phyloP scores from a whole-genome alignment of 495 filamentous ascomycete genomes.

The Daldinia vernicosa region DNA sequence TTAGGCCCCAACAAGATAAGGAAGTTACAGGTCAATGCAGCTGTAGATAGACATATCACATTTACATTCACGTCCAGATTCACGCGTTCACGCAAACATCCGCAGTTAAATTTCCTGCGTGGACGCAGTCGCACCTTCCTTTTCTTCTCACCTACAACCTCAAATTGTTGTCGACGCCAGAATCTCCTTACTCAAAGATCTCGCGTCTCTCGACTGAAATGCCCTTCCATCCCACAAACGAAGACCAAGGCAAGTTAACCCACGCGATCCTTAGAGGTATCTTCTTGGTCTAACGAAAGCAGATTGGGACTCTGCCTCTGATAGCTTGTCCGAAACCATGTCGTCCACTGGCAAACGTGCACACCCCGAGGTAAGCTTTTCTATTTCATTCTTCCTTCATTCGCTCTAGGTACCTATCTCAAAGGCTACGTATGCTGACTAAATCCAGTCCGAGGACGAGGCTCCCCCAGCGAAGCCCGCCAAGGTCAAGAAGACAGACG shows the following conservation, averaged over 20 bases:
- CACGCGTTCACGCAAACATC: neutral
- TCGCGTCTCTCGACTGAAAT: neutral
- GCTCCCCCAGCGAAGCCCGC: neutral
- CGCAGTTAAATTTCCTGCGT: neutral
- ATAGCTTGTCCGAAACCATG: neutral
- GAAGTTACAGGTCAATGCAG: neutral
- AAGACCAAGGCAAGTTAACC: neutral
- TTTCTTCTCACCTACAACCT: neutral
- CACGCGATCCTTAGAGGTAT: neutral
- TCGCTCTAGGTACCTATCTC: no score
- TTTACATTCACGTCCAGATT: neutral
- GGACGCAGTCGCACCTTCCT: neutral
- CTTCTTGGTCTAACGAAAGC: neutral
- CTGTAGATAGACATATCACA: neutral
- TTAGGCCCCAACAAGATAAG: neutral
- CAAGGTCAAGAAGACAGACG: neutral
- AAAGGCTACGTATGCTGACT: neutral
- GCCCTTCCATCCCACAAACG: neutral
- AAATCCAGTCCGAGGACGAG: neutral
- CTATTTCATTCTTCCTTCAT: neutral
- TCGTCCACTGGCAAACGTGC: neutral
- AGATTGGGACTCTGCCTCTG: neutral
- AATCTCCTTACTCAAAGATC: neutral
- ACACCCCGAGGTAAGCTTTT: neutral
- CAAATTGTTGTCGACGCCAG: neutral